Conservation (phyloP, 23 red algal genomes). For the Chondrus crispus region DNA sequence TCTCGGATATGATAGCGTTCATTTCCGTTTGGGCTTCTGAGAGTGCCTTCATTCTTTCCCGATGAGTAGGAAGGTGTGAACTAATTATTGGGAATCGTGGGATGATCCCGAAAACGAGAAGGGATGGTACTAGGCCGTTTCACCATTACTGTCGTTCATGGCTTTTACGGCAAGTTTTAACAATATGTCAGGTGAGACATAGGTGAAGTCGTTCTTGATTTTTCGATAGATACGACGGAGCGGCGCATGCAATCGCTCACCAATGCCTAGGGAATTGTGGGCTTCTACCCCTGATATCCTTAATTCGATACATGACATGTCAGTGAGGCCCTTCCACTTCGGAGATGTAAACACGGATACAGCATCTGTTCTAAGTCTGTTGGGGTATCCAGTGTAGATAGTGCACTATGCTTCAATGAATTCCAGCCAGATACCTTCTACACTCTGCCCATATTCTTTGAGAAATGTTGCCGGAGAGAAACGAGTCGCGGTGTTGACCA, state of each 20-base stretch:
- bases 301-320: neutral
- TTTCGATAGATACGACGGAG: neutral
- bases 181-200: neutral
- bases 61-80: neutral
- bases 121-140: slow-evolving; percentile 21
- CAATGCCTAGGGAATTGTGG: neutral
- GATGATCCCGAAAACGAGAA: neutral
- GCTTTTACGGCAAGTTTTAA: neutral
- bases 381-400: neutral
- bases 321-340: neutral
- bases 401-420: neutral
- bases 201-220: neutral
- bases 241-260: neutral
- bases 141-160: neutral
- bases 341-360: slow-evolving; percentile 2
- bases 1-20: neutral
- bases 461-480: neutral
- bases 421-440: neutral
- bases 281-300: neutral
- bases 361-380: neutral
- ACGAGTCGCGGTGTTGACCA: neutral
- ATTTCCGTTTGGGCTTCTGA: neutral
- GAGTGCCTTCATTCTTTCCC: neutral
- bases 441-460: neutral
- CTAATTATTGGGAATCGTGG: slow-evolving; percentile 27